Conservation (phyloP, 108 stramenopile genomes). For the Skeletonema costatum region DNA sequence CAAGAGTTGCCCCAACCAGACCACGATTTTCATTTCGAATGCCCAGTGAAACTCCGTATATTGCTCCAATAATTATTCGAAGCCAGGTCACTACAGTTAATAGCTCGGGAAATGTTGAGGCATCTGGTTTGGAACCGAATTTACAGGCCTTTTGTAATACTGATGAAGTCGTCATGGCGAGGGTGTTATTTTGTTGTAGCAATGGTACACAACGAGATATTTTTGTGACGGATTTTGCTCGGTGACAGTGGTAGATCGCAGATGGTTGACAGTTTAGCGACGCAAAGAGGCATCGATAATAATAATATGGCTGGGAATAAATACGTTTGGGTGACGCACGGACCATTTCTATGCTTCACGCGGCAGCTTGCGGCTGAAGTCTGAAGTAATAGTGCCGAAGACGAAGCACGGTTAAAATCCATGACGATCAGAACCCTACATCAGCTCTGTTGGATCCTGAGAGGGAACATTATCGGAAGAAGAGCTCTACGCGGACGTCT, state of each 20-base stretch:
- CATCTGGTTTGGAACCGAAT: conserved; percentile 57
- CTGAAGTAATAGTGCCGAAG: too few species aligned
- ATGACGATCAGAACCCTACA: neutral
- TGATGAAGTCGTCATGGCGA: neutral
- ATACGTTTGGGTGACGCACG: too few species aligned
- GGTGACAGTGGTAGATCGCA: too few species aligned
- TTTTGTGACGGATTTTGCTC: too few species aligned
- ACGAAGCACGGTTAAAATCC: neutral
- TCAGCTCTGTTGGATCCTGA: too few species aligned
- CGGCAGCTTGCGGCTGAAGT: too few species aligned
- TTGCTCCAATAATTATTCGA: conserved; percentile 49
- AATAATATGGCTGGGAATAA: too few species aligned
- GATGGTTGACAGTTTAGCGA: too few species aligned
- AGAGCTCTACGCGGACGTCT: neutral
- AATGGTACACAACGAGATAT: too few species aligned
- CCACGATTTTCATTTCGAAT: conserved; percentile 33
- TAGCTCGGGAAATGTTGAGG: conserved; percentile 73
- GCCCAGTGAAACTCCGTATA: conserved; percentile 58
- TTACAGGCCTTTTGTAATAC: neutral
- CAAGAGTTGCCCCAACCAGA: conserved; percentile 48
- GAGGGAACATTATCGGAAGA: neutral
- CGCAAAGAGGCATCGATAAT: too few species aligned
- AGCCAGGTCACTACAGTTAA: conserved; percentile 59
- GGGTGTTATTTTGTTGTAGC: too few species aligned
- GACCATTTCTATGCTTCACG: too few species aligned